Evolutionary conservation across 139 green algal species (phyloP).

Genomic region (Micractinium sp.): DNA sequence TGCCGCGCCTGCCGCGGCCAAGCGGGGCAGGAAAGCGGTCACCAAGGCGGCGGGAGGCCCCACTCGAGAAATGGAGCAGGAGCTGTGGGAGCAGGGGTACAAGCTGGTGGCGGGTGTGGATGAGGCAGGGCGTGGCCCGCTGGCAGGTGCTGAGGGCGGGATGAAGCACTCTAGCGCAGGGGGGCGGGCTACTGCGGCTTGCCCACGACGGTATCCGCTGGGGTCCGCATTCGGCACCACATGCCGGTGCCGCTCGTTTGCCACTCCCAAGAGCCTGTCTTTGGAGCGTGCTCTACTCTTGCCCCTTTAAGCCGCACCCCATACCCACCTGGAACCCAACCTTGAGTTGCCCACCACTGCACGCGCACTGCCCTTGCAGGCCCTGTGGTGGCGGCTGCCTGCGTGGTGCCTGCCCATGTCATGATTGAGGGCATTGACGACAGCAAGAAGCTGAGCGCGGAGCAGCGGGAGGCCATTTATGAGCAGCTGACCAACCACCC

Average conservation of each 20-base stretch:
- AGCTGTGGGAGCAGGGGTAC: conserved; percentile 66
- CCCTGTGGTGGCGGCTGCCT: conserved; percentile 87
- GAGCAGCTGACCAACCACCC: conserved; percentile 62
- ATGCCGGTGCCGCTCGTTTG: too few species aligned
- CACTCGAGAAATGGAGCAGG: conserved; percentile 39
- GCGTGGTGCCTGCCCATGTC: conserved; percentile 57
- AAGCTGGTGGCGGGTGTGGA: conserved; percentile 75
- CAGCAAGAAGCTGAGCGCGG: conserved; percentile 86
- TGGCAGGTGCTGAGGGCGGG: conserved; percentile 68
- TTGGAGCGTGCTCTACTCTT: too few species aligned
- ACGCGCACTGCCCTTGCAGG: not conserved
- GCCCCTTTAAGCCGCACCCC: too few species aligned
- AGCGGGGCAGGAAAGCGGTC: not conserved
- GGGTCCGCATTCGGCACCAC: too few species aligned
- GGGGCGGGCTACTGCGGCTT: too few species aligned
- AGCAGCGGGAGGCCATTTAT: conserved; percentile 75
- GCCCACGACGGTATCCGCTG: too few species aligned
- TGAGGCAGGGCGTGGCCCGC: conserved; percentile 88
- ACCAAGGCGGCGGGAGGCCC: not conserved
- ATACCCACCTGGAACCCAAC: too few species aligned
- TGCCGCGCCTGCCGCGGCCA: not conserved
- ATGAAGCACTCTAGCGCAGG: too few species aligned
- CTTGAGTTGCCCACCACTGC: too few species aligned
- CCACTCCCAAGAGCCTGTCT: too few species aligned
- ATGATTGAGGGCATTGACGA: conserved; percentile 58